phyloP scores from a whole-genome alignment of 805 yeast species.

The Wickerhamomyces canadensis region DNA sequence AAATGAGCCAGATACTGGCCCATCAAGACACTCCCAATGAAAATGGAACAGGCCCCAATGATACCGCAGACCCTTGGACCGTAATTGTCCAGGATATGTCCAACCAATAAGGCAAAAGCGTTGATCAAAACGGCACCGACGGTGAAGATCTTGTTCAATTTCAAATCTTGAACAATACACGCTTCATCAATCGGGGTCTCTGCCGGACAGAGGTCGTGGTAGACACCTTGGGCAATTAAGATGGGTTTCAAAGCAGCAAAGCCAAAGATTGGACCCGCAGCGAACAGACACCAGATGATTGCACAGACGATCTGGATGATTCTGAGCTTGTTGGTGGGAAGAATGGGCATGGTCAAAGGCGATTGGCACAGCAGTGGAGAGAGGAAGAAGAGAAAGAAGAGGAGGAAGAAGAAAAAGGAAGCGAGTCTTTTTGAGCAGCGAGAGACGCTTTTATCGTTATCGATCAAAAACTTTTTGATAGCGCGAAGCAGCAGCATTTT shows the following conservation, averaged over 20 bases:
- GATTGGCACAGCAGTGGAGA: too few species aligned
- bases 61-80: slow-evolving; percentile 82
- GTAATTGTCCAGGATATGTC: slow-evolving; percentile 65
- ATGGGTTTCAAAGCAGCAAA: slow-evolving; percentile 93
- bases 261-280: slow-evolving; percentile 94
- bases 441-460: too few species aligned
- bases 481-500: too few species aligned
- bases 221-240: slow-evolving; percentile 71
- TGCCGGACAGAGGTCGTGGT: slow-evolving; percentile 51
- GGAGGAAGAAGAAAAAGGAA: too few species aligned
- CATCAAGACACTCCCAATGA: slow-evolving; percentile 47
- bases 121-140: slow-evolving; percentile 85
- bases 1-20: slow-evolving; percentile 31
- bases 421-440: too few species aligned
- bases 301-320: slow-evolving; percentile 62
- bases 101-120: slow-evolving; percentile 76
- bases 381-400: too few species aligned
- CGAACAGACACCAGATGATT: slow-evolving; percentile 77
- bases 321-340: slow-evolving; percentile 4
- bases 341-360: not conserved
- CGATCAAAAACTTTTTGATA: too few species aligned
- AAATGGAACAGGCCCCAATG: slow-evolving; percentile 59
- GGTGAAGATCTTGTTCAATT: slow-evolving; percentile 78
- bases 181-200: slow-evolving; percentile 16
- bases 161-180: slow-evolving; percentile 77